phyloP scores from a whole-genome alignment of 495 filamentous ascomycete species.

The Tuber calosporum region DNA sequence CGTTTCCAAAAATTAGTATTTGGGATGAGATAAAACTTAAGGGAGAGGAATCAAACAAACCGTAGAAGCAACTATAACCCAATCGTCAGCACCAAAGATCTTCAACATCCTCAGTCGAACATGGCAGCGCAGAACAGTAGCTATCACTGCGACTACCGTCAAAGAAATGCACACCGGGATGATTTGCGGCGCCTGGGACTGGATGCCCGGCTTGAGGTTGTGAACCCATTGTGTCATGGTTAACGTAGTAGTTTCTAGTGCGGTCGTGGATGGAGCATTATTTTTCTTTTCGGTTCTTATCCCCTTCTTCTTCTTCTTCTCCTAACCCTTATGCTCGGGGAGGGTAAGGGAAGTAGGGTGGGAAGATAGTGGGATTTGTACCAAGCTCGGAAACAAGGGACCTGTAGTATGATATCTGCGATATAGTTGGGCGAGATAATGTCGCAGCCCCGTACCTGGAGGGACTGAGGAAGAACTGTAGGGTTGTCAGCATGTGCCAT shows the following conservation, averaged over 20 bases:
- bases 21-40: background rate
- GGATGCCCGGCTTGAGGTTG: slow-evolving; percentile 45
- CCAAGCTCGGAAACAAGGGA: background rate
- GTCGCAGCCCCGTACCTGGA: background rate
- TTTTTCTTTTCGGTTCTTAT: slow-evolving; percentile 10
- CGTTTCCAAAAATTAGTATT: background rate
- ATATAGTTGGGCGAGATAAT: background rate
- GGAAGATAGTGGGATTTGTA: slow-evolving; percentile 7
- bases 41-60: slow-evolving; percentile 33
- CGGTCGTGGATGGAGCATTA: background rate
- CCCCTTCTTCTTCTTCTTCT: background rate
- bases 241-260: slow-evolving; percentile 9
- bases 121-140: slow-evolving; percentile 44
- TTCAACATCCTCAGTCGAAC: slow-evolving; percentile 43
- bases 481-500: background rate
- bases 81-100: slow-evolving; percentile 47
- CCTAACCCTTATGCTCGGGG: background rate
- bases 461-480: background rate
- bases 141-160: slow-evolving; percentile 44
- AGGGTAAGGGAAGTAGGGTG: slow-evolving; percentile 19
- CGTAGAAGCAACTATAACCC: slow-evolving; percentile 47
- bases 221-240: slow-evolving; percentile 47
- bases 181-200: slow-evolving; percentile 46
- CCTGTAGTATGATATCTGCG: background rate
- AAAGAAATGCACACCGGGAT: slow-evolving; percentile 47